Percentiles rank a stretch among this genome's conserved stretches.
phyloP scores from a whole-genome alignment of 202 grass and related monocot species.

The Carex arenaria region DNA sequence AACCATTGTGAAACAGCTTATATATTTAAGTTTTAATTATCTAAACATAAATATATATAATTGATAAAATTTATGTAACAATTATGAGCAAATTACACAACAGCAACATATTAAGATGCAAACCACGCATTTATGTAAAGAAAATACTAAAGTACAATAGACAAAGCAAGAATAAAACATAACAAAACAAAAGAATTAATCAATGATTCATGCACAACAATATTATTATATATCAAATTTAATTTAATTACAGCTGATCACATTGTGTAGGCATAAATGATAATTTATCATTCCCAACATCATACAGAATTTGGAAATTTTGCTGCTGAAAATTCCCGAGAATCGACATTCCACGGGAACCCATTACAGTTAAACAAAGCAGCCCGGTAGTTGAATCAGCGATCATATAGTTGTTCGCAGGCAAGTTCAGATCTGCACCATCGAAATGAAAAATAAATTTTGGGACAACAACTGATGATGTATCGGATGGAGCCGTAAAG shows the following conservation, averaged over 20 bases:
- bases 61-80: not conserved
- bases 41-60: not conserved
- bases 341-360: constrained; percentile 41
- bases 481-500: constrained; percentile 35
- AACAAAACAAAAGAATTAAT: not conserved
- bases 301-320: constrained; percentile 79
- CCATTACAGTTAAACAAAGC: constrained; percentile 53
- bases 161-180: not conserved
- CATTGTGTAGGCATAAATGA: constrained; percentile 64
- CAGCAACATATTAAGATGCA: not conserved
- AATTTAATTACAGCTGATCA: constrained; percentile 31
- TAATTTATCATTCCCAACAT: constrained; percentile 37
- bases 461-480: constrained; percentile 47
- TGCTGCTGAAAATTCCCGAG: constrained; percentile 89
- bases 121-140: too few species aligned
- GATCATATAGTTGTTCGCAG: constrained; percentile 72
- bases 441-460: constrained; percentile 68
- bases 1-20: too few species aligned
- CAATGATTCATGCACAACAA: not conserved
- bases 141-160: not conserved
- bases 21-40: too few species aligned
- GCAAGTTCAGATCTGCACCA: constrained; percentile 55
- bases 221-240: not conserved
- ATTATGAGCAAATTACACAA: not conserved
- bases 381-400: constrained; percentile 34